Percentiles rank a stretch among this genome's conserved stretches.
phyloP scores from a whole-genome alignment of 768 basidiomycete genomes.

The Hortiboletus campestris region DNA sequence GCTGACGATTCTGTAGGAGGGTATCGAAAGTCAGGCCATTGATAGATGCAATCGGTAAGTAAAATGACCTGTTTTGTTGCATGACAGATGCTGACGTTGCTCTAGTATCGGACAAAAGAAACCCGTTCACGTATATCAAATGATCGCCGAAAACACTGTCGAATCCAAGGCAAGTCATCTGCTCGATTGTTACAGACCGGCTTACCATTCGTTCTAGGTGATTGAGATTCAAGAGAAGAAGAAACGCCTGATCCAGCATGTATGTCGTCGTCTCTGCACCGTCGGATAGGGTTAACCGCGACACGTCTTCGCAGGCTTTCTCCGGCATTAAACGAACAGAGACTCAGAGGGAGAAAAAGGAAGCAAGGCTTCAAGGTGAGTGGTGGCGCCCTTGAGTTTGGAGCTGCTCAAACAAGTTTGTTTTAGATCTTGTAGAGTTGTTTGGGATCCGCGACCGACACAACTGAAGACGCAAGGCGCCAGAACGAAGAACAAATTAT shows the following conservation, averaged over 20 bases:
- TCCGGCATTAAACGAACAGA: conserved; percentile 78
- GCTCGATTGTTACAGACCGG: background rate
- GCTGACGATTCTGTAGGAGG: conserved; percentile 46
- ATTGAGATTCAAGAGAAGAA: conserved; percentile 87
- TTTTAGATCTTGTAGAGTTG: conserved; percentile 57
- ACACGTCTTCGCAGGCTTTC: conserved; percentile 58
- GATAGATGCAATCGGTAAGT: conserved; percentile 70
- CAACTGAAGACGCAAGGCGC: background rate
- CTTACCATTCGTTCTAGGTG: conserved; percentile 40
- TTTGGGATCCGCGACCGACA: conserved; percentile 43
- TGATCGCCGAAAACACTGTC: conserved; percentile 87
- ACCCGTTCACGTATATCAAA: conserved; percentile 81
- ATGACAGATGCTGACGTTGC: conserved; percentile 3
- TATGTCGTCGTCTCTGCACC: conserved; percentile 24
- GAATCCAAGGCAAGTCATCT: conserved; percentile 68
- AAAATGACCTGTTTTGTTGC: background rate
- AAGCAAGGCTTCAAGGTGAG: conserved; percentile 78
- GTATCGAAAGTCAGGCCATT: conserved; percentile 82
- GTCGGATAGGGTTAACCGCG: background rate
- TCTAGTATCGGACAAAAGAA: conserved; percentile 76
- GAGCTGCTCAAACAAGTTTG: background rate
- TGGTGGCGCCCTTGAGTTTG: background rate
- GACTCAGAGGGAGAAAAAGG: conserved; percentile 70
- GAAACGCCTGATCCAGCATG: conserved; percentile 75
- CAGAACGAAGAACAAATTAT: background rate